Evolutionary conservation across 129 eudicot species (phyloP), one percentile per base, ranked within the genome.

Genomic region (Pittosporum tobira): DNA sequence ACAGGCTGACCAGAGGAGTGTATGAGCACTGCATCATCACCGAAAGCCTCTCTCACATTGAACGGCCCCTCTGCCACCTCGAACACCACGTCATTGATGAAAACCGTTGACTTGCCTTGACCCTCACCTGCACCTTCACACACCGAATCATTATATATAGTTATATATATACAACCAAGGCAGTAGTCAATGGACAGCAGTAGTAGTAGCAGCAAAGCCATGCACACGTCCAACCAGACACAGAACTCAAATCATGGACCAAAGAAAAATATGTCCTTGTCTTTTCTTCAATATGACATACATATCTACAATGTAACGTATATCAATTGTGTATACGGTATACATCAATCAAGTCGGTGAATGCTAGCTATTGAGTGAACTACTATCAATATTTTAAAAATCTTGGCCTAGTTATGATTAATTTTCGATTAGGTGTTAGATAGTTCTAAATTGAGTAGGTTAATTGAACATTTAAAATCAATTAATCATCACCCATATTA

Each of bases 1-100:
- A 88, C 87, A 0, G 81, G 83, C 55, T 81, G 83, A 20, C 96
- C 90, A n/a, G 79, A 19, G 0, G 94, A 64, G 51, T 88, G 76
- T 9, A 88, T 7, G n/a, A 88, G 79, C 74, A 84, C 64, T 1
- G 77, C 82, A 56, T 79, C 85, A 6, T 72, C 81, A 4, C 94
- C 94, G 36, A 88, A 81, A 9, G 80, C 75, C 45, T 81, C 94
- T 53, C 71, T 70, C 37, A 88, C 84, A 28, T 84, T 79, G 50
- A 88, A 75, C 12, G 80, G 77, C 4, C 87, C 96, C 6, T 30
- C 24, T 22, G 76, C 78, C 16, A 88, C 94, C 78, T 88, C 94
- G 59, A 84, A 72, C 26, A 87, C 70, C 73, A 84, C 79, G 21
- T 84, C 88, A 53, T 88, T 81, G 57, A 88, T 84, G 64, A 81